Evolutionary conservation across 2,329 filamentous ascomycete species (phyloP), one percentile per base, ranked within the genome.

Genomic region (Colletotrichum navitas): DNA sequence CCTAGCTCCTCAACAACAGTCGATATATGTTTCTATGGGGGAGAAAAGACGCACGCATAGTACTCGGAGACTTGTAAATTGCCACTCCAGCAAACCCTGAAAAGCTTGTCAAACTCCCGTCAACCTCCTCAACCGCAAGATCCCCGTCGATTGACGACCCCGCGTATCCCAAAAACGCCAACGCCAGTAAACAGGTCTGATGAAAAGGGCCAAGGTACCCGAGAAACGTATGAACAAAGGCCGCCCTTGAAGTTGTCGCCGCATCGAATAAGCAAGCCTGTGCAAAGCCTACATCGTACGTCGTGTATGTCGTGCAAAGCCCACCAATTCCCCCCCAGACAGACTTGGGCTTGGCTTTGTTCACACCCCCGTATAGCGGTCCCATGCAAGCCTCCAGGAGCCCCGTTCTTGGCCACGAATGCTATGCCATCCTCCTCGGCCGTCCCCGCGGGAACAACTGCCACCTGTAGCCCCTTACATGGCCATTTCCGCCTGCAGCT

Each of bases 401-500:
- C 59, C 56, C 51, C 52, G 51, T 71, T 32, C 68, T 68, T 61
- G 52, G 59, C 68, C 68, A 63, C 59, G 68, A 73, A 73, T 72
- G 71, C 71, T 73, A 73, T 68, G 68, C 54, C 63, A 52, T 56
- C 59, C 43, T 60, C 63, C 56, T 72, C 26, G 24, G 34, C 59
- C 68, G 49, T 56, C 59, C 68, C 59, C 43, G 24, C 54, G 67
- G 51, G 32, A 66, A 49, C 26, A 41, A 29, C 36, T 63, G 56
- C 56, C 56, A 34, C 45, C 60, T 59, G 32, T 39, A 45, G 39
- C 41, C 39, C 51, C 72, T 87, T 79, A 97, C 92, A 98, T 97
- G 75, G 95, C 95, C 95, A 98, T 98, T 83, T 98, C 95, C 45
- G 94, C 95, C 81, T 97, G 94, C 76, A 99, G 83, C 84, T 96